A percentile compares a stretch with the other conserved stretches of the same genome.
phyloP scores from a whole-genome alignment of 1,139 yeast species.

The Taphrina betulina region DNA sequence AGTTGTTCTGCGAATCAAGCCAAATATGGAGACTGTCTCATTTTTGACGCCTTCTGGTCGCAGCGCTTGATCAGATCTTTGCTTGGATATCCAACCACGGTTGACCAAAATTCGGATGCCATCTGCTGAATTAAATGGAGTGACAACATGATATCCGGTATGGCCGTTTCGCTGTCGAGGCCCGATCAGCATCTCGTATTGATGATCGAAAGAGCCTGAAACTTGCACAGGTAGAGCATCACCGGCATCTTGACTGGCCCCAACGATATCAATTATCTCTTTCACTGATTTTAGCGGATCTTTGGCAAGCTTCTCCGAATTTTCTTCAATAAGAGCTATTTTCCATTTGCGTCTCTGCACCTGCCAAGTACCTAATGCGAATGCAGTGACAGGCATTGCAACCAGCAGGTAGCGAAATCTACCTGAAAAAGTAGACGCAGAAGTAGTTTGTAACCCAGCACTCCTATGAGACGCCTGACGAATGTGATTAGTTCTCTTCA shows the following conservation, averaged over 20 bases:
- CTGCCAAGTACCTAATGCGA: slow-evolving; percentile 93
- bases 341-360: slow-evolving; percentile 84
- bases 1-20: slow-evolving; percentile 2
- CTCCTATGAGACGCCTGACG: no score
- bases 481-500: no score
- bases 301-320: slow-evolving; percentile 76
- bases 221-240: slow-evolving; percentile 61
- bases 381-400: slow-evolving; percentile 84
- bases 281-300: slow-evolving; percentile 71
- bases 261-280: slow-evolving; percentile 30
- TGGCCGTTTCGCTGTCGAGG: slow-evolving; percentile 77
- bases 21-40: background rate
- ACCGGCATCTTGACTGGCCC: background rate
- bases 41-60: no score
- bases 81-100: slow-evolving; percentile 86
- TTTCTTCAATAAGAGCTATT: slow-evolving; percentile 71
- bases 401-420: slow-evolving; percentile 42
- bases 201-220: slow-evolving; percentile 76
- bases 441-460: no score
- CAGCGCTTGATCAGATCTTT: no score
- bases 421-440: no score
- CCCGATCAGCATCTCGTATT: slow-evolving; percentile 87
- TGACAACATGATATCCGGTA: slow-evolving; percentile 74
- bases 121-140: slow-evolving; percentile 74
- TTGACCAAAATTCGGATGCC: slow-evolving; percentile 65